Evolutionary conservation across 139 green algal genomes (phyloP).

Genomic region (Chlamydomonas incerta): DNA sequence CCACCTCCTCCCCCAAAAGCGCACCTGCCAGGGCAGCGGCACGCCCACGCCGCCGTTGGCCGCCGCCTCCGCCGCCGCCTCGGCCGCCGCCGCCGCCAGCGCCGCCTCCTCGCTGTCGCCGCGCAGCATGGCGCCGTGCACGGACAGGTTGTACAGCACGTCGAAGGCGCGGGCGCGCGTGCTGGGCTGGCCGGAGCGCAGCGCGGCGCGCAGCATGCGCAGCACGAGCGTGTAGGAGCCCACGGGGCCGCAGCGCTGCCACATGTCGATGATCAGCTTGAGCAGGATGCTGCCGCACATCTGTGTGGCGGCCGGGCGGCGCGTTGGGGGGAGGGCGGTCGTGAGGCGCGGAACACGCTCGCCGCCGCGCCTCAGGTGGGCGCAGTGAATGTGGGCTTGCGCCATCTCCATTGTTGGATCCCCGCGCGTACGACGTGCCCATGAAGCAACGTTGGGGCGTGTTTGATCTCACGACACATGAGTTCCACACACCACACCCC

Average conservation of each 20-base stretch:
- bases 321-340: too few species aligned
- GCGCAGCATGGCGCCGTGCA: slow-evolving; percentile 65
- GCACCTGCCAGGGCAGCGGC: slow-evolving; percentile 34
- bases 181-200: slow-evolving; percentile 26
- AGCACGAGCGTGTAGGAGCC: slow-evolving; percentile 70
- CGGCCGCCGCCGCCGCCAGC: slow-evolving; percentile 7
- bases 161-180: slow-evolving; percentile 74
- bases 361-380: too few species aligned
- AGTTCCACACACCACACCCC: too few species aligned
- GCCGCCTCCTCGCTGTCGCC: slow-evolving; percentile 22
- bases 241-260: slow-evolving; percentile 54
- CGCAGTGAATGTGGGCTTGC: too few species aligned
- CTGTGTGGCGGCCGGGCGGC: too few species aligned
- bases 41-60: neutral
- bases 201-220: slow-evolving; percentile 73
- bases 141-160: slow-evolving; percentile 78
- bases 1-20: neutral
- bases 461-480: too few species aligned
- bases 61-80: neutral
- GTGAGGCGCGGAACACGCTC: too few species aligned
- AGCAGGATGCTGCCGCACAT: slow-evolving; percentile 69
- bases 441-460: too few species aligned
- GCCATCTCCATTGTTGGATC: too few species aligned
- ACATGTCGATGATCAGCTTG: slow-evolving; percentile 85
- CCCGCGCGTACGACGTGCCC: too few species aligned